Percentiles rank a stretch among this genome's conserved stretches.
Conservation (phyloP, 441 rosid genomes). For the Euphorbia corollata region DNA sequence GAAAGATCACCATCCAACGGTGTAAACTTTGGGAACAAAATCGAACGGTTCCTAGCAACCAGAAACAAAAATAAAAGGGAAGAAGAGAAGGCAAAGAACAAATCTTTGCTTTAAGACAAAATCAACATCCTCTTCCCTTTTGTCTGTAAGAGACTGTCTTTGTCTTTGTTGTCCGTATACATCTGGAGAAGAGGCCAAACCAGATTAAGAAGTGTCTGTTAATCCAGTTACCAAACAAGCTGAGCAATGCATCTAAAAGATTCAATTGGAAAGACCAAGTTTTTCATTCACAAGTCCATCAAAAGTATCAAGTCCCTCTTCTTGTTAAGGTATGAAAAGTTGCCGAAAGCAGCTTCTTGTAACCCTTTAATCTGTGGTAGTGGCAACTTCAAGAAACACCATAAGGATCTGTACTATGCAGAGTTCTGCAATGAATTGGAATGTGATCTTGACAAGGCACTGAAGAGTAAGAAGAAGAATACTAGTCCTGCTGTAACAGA, state of each 20-base stretch:
- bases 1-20: background rate
- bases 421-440: conserved; percentile 44
- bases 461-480: conserved; percentile 27
- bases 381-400: conserved; percentile 27
- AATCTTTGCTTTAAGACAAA: conserved; percentile 20
- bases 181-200: conserved; percentile 8
- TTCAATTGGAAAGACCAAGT: conserved; percentile 49
- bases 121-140: conserved; percentile 16
- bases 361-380: conserved; percentile 47
- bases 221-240: conserved; percentile 1
- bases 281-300: conserved; percentile 45
- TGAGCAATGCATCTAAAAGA: conserved; percentile 49
- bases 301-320: conserved; percentile 44
- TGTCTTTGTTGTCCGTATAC: conserved; percentile 24
- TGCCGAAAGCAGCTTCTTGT: conserved; percentile 41
- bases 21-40: background rate
- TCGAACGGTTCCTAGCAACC: background rate
- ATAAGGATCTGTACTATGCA: conserved; percentile 29
- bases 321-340: conserved; percentile 42
- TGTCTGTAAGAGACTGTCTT: conserved; percentile 23
- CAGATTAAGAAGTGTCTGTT: background rate
- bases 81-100: conserved; percentile 13
- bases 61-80: background rate
- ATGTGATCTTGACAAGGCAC: conserved; percentile 27
- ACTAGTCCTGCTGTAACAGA: conserved; percentile 11